Conservation (phyloP, 2,329 filamentous ascomycete genomes). For the Lasiodiplodia sp. region DNA sequence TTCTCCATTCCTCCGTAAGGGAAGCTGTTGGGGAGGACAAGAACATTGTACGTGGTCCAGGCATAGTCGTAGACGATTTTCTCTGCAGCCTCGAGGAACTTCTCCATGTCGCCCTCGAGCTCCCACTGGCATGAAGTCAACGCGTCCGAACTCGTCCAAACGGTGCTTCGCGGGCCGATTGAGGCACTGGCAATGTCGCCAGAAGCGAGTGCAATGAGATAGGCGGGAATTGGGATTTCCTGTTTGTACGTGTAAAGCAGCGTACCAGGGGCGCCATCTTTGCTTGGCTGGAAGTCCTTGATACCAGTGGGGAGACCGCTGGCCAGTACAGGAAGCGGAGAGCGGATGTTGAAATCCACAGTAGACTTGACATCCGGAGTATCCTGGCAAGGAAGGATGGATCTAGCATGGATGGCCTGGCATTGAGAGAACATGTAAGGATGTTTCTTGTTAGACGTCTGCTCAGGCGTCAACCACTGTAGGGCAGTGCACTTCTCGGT, state of each 20-base stretch:
- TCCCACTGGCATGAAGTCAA: constrained; percentile 87
- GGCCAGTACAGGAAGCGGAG: constrained; percentile 86
- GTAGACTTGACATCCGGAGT: constrained; percentile 98
- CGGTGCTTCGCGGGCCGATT: constrained; percentile 83
- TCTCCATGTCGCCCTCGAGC: constrained; percentile 88
- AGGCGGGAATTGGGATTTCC: constrained; percentile 89
- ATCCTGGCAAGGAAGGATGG: constrained; percentile 95
- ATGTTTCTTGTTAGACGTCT: constrained; percentile 94
- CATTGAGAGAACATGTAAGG: constrained; percentile 99
- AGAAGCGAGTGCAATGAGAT: constrained; percentile 89
- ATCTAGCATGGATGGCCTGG: constrained; percentile 93
- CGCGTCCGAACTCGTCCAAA: constrained; percentile 89
- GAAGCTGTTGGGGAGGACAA: constrained; percentile 85
- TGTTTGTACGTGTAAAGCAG: constrained; percentile 86
- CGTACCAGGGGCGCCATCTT: constrained; percentile 61
- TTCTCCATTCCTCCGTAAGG: constrained; percentile 76
- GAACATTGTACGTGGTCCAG: constrained; percentile 95
- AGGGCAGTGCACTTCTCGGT: constrained; percentile 89
- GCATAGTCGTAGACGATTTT: constrained; percentile 77
- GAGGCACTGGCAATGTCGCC: constrained; percentile 85
- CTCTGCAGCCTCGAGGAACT: constrained; percentile 87
- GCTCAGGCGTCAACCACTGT: constrained; percentile 92
- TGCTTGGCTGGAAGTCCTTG: constrained; percentile 58
- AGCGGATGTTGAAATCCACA: constrained; percentile 86
- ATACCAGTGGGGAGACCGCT: constrained; percentile 74